phyloP scores from a whole-genome alignment of 768 basidiomycete genomes.

The Pisolithus tinctorius region DNA sequence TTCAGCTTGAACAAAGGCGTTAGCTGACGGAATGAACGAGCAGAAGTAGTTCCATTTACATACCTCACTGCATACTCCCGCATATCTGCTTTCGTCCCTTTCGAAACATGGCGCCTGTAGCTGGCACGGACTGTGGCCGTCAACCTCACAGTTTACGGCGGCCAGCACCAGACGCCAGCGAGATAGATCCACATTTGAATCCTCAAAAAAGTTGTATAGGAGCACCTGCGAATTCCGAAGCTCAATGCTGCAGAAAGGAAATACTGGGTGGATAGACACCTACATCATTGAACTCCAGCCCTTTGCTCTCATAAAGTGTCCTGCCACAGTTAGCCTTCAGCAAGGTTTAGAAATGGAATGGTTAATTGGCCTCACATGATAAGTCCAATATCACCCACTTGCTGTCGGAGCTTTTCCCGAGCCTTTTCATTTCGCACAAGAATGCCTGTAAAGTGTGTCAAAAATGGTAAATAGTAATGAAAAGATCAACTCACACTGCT shows the following conservation, averaged over 20 bases:
- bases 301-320: slow-evolving; percentile 29
- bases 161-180: slow-evolving; percentile 60
- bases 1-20: slow-evolving; percentile 43
- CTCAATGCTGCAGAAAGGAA: neutral
- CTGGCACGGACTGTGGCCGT: slow-evolving; percentile 7
- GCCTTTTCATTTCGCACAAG: slow-evolving; percentile 59
- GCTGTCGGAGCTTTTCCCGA: slow-evolving; percentile 35
- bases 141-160: slow-evolving; percentile 21
- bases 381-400: slow-evolving; percentile 53
- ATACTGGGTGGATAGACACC: neutral
- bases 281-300: slow-evolving; percentile 20
- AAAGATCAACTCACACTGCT: slow-evolving; percentile 46
- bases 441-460: slow-evolving; percentile 39
- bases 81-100: slow-evolving; percentile 39
- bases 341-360: neutral
- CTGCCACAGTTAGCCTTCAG: slow-evolving; percentile 6
- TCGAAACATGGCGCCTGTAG: slow-evolving; percentile 38
- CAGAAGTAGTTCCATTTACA: neutral
- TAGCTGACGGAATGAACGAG: neutral
- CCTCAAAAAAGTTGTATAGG: slow-evolving; percentile 69
- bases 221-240: slow-evolving; percentile 42
- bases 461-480: neutral
- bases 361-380: slow-evolving; percentile 41
- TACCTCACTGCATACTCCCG: slow-evolving; percentile 55
- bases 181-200: slow-evolving; percentile 42